These are phyloP conservation scores for Hericium rajendrae DNA, from an alignment of 768 basidiomycete genomes.

Conservation along the genomic window DNA sequence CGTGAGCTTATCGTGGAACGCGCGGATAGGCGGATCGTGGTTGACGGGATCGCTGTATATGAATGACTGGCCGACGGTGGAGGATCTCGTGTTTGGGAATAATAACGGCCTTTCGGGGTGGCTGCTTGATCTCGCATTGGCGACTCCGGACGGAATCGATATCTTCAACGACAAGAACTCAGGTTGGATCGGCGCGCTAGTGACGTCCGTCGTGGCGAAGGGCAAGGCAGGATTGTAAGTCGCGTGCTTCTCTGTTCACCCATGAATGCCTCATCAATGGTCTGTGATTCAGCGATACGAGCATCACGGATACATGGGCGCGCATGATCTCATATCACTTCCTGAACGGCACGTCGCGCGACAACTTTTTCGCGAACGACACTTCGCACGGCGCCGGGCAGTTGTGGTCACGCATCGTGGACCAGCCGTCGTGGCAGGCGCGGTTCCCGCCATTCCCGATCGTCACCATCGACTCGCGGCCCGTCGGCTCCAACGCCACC, in stretches of 20 bases:
- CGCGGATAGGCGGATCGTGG: slow-evolving; percentile 52
- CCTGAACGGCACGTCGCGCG: slow-evolving; percentile 48
- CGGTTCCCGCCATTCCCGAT: slow-evolving; percentile 57
- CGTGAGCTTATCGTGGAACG: not conserved
- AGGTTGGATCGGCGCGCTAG: slow-evolving; percentile 41
- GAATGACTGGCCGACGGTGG: slow-evolving; percentile 52
- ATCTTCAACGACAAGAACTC: slow-evolving; percentile 39
- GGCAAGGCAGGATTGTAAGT: slow-evolving; percentile 45
- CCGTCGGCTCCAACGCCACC: slow-evolving; percentile 33
- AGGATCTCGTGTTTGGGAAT: slow-evolving; percentile 53
- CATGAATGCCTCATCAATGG: not conserved
- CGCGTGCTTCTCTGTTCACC: not conserved
- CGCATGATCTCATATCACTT: slow-evolving; percentile 68
- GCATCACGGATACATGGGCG: slow-evolving; percentile 54
- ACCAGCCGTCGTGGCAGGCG: slow-evolving; percentile 40
- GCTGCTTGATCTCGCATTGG: slow-evolving; percentile 47
- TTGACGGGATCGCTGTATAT: slow-evolving; percentile 50
- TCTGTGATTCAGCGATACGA: slow-evolving; percentile 39
- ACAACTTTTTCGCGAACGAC: slow-evolving; percentile 51
- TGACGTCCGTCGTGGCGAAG: slow-evolving; percentile 48
- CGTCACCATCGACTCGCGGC: slow-evolving; percentile 46
- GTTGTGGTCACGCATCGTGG: slow-evolving; percentile 51
- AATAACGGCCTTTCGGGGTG: slow-evolving; percentile 37
- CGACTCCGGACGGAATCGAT: slow-evolving; percentile 42
- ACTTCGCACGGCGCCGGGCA: slow-evolving; percentile 65